Conservation (phyloP, 1,284 basidiomycete species). For the Cutaneotrichosporon sp. region DNA sequence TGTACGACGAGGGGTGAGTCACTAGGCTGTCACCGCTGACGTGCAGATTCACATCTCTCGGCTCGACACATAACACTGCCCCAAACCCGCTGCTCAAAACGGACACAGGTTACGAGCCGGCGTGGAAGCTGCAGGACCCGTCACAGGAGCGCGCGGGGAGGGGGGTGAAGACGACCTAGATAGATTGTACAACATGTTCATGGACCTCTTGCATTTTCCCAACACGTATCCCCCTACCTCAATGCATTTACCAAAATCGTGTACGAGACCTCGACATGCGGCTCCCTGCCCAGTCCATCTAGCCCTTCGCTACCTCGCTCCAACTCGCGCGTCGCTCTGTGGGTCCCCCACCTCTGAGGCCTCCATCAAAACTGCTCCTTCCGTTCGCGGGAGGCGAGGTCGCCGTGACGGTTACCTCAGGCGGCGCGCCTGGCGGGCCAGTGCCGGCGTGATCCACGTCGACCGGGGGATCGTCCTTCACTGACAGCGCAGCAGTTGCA, state of each 20-base stretch:
- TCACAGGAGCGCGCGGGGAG: conserved; percentile 20
- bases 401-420: conserved; percentile 1
- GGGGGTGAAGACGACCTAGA: conserved; percentile 7
- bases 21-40: background rate
- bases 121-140: conserved; percentile 31
- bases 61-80: conserved; percentile 90
- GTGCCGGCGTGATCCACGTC: background rate
- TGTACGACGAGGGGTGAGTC: conserved; percentile 85
- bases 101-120: conserved; percentile 36
- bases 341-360: conserved; percentile 17
- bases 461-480: conserved; percentile 9
- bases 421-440: background rate
- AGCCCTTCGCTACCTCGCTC: conserved; percentile 28
- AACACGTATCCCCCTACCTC: background rate
- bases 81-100: conserved; percentile 77
- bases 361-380: conserved; percentile 20
- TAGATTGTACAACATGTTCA: background rate
- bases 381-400: conserved; percentile 17
- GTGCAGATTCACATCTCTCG: conserved; percentile 78
- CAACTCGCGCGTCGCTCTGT: conserved; percentile 44
- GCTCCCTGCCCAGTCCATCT: background rate
- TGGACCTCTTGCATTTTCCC: conserved; percentile 1
- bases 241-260: conserved; percentile 19
- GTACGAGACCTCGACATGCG: background rate
- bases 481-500: background rate